Base-by-base conservation (phyloP, 1,284 basidiomycete genomes). In the Polyporus tsugae region DNA sequence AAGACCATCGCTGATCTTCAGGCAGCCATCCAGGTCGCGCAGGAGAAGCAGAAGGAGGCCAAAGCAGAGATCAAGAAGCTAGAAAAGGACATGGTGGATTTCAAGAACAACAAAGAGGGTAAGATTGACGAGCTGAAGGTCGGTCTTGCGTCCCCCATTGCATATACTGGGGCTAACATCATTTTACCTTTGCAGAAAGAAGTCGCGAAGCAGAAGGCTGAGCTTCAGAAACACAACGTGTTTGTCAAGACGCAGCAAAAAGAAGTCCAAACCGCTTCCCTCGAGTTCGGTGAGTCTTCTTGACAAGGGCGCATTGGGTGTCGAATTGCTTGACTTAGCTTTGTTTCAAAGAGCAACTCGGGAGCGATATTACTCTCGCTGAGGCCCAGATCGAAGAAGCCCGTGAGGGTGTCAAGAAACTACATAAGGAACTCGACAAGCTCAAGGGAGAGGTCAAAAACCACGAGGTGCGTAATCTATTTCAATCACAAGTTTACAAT, bases 101-200 rank as follows among this genome's bases (percentile, higher is more conserved):
- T 99, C 83, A 97, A 98, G 84, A 92, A 96, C 80, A 97, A 99
- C 84, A 98, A 98, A 80, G 97, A 98, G 67, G 95, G 95, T 60
- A 99, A 99, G 82, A 93, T 97, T 65, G 94, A 94, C 52, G 93
- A 99, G 79, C 89, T 99, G 75, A 97, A 96, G 85, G 95, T 94
- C 64, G 57, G 81, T 74, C 42, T 1, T 11, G 35, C 22, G 39
- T 10, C 7, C 22, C 29, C 15, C 15, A 9, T 52, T 11, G 17
- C 38, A 38, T 41, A 38, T n/a, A 10, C 22, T 25, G 11, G 6
- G 25, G 13, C 35, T 35, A 11, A 39, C 10, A 17, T 22, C 36
- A 35, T n/a, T 59, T 11, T 25, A 7, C 62, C 9, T 55, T n/a
- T 62, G 10, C 77, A 95, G 93, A 87, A 86, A 29, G 89, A 91